These are phyloP conservation scores for Saccharomycopsis crataegensis DNA, from an alignment of 1,139 yeast species.

Conservation along the genomic window DNA sequence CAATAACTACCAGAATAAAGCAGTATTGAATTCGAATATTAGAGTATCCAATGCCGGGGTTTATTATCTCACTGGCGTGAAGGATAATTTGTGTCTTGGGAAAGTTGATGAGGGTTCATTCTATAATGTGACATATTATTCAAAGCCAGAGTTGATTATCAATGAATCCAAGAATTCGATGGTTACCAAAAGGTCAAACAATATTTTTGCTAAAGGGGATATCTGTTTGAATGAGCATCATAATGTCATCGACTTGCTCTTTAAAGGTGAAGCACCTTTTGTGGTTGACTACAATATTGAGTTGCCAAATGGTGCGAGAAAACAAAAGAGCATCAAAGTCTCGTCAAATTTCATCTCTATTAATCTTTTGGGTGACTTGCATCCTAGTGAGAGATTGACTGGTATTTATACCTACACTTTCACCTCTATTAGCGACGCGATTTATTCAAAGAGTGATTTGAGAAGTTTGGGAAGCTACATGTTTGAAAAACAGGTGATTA, in stretches of 20 bases:
- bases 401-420: constrained; percentile 62
- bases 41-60: constrained; percentile 50
- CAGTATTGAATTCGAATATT: constrained; percentile 27
- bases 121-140: constrained; percentile 42
- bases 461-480: constrained; percentile 26
- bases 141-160: constrained; percentile 46
- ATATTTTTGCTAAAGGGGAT: constrained; percentile 29
- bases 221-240: constrained; percentile 45
- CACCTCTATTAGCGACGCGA: constrained; percentile 56
- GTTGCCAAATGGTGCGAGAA: constrained; percentile 46
- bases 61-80: constrained; percentile 51
- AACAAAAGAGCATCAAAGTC: constrained; percentile 37
- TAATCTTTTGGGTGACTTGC: constrained; percentile 28
- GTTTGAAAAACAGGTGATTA: constrained; percentile 36
- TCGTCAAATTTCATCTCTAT: constrained; percentile 44
- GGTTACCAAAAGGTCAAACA: constrained; percentile 21
- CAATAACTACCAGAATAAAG: constrained; percentile 29
- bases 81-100: constrained; percentile 69
- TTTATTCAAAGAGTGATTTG: constrained; percentile 47
- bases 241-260: constrained; percentile 37
- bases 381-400: constrained; percentile 25
- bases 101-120: constrained; percentile 32
- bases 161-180: constrained; percentile 22
- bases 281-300: constrained; percentile 57
- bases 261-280: constrained; percentile 68